Conservation (phyloP, 2,329 filamentous ascomycete genomes). For the Orbilia quercus region DNA sequence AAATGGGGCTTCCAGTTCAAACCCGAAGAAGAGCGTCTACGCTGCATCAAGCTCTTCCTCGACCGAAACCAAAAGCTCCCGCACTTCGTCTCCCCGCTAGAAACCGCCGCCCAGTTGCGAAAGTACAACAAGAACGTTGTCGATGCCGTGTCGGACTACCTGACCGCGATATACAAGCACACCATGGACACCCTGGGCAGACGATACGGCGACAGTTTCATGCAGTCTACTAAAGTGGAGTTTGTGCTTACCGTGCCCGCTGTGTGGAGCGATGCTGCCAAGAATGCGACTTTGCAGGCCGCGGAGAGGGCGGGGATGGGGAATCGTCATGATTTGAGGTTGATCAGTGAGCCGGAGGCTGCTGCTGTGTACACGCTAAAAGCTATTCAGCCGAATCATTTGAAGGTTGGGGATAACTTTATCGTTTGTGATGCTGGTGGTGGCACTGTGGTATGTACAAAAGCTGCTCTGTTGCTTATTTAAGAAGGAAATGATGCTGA, state of each 20-base stretch:
- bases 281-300: slow-evolving; percentile 81
- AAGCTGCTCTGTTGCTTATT: too few species aligned
- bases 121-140: slow-evolving; percentile 80
- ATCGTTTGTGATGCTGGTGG: slow-evolving; percentile 71
- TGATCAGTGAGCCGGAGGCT: slow-evolving; percentile 60
- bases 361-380: slow-evolving; percentile 59
- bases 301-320: slow-evolving; percentile 84
- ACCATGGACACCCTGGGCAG: slow-evolving; percentile 81
- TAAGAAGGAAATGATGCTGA: slow-evolving; percentile 16
- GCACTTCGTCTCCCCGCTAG: slow-evolving; percentile 80
- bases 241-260: slow-evolving; percentile 85
- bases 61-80: slow-evolving; percentile 83
- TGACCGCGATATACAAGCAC: slow-evolving; percentile 79
- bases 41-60: slow-evolving; percentile 86
- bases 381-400: slow-evolving; percentile 57
- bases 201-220: slow-evolving; percentile 81
- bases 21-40: slow-evolving; percentile 78
- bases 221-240: slow-evolving; percentile 78
- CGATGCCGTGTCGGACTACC: slow-evolving; percentile 81
- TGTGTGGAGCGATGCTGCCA: slow-evolving; percentile 86
- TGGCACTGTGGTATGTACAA: slow-evolving; percentile 70
- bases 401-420: slow-evolving; percentile 72
- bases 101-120: slow-evolving; percentile 80
- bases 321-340: slow-evolving; percentile 59
- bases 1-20: slow-evolving; percentile 88